Conservation (phyloP, 805 yeast species). For the Kodamaea neixiangensis region DNA sequence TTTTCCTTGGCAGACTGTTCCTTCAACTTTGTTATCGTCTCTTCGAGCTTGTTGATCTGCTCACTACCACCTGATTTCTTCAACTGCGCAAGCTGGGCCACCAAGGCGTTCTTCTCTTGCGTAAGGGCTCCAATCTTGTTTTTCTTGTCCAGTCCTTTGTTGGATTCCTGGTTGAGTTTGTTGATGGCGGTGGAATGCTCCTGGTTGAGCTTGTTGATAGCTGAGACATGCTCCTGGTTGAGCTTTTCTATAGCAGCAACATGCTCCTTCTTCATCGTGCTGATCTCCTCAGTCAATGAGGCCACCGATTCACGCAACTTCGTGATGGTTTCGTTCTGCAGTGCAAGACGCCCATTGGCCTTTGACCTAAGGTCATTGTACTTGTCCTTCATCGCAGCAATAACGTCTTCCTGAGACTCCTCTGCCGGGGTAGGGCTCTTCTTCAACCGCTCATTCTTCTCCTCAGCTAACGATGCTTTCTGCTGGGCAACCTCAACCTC, state of each 20-base stretch:
- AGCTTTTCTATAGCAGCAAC: background rate
- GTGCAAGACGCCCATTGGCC: constrained; percentile 25
- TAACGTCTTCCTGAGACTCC: constrained; percentile 17
- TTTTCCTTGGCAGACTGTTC: constrained; percentile 17
- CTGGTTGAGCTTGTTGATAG: constrained; percentile 6
- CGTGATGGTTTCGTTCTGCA: constrained; percentile 27
- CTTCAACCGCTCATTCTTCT: constrained; percentile 62
- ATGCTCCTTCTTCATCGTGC: constrained; percentile 14
- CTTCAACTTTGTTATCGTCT: constrained; percentile 10
- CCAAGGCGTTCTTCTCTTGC: constrained; percentile 16
- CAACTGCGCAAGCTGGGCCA: constrained; percentile 23
- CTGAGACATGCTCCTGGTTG: constrained; percentile 5
- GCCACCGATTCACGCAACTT: constrained; percentile 26
- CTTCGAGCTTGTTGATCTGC: background rate
- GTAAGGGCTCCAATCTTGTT: constrained; percentile 13
- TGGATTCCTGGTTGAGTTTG: background rate
- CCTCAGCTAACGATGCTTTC: constrained; percentile 46
- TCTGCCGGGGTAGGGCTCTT: constrained; percentile 26
- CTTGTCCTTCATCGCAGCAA: constrained; percentile 31
- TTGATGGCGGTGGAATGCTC: constrained; percentile 6
- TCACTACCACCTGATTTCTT: constrained; percentile 26
- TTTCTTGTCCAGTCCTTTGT: constrained; percentile 5
- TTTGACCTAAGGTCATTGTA: constrained; percentile 31
- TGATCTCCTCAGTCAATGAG: constrained; percentile 24
- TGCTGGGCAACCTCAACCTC: constrained; percentile 50